phyloP scores from a whole-genome alignment of 2,329 filamentous ascomycete species.

The Akanthomyces muscarius region DNA sequence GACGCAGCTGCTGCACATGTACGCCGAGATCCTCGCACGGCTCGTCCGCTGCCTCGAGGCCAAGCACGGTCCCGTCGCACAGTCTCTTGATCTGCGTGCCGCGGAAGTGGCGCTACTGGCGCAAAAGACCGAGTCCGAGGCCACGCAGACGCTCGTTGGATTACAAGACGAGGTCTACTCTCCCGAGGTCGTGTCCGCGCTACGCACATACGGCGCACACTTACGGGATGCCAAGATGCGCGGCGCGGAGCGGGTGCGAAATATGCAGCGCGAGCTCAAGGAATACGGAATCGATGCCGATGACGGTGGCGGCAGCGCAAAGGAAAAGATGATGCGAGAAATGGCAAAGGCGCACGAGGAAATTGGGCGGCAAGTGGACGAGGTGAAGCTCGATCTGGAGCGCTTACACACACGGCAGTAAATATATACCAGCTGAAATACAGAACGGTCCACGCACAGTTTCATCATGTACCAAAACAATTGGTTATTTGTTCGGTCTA shows the following conservation, averaged over 20 bases:
- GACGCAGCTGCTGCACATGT: constrained; percentile 36
- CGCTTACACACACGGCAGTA: constrained; percentile 26
- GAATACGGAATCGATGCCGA: constrained; percentile 43
- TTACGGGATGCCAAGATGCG: constrained; percentile 45
- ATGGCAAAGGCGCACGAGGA: constrained; percentile 50
- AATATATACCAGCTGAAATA: background rate
- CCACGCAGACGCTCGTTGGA: constrained; percentile 31
- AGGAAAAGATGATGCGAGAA: constrained; percentile 49
- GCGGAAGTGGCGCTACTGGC: constrained; percentile 42
- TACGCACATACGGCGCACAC: constrained; percentile 46
- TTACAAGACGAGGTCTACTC: constrained; percentile 42
- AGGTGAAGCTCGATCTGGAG: constrained; percentile 46
- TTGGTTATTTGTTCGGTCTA: constrained; percentile 9
- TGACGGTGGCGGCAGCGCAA: constrained; percentile 31
- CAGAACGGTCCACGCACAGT: background rate
- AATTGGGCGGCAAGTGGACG: constrained; percentile 46
- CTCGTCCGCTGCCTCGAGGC: constrained; percentile 50
- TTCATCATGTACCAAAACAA: background rate
- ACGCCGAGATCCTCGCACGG: constrained; percentile 36
- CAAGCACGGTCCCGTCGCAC: constrained; percentile 51
- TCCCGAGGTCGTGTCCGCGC: constrained; percentile 38
- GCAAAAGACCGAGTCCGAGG: constrained; percentile 38
- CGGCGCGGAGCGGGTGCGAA: constrained; percentile 40
- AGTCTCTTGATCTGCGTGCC: constrained; percentile 49
- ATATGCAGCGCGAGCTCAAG: constrained; percentile 40